Base-by-base conservation (phyloP, 192 early-diverging fungal species). In the Haplosporangium gracile region DNA sequence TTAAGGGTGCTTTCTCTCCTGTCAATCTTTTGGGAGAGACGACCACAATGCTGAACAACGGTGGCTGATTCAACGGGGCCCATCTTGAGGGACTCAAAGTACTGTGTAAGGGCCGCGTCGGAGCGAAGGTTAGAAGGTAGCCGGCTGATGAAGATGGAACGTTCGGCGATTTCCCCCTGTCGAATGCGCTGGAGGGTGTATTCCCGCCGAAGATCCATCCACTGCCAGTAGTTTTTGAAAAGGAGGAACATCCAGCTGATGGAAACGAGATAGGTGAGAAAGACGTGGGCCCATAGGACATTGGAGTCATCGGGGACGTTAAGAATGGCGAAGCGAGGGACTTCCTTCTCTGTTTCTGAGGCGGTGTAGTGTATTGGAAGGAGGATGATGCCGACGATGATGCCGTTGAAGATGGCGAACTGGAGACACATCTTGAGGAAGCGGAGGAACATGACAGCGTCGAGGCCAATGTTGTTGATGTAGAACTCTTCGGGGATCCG, bases 381-480 rank as follows among this genome's bases (percentile, higher is more conserved):
- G 1, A 93, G 78, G 34, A 92, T 87, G 18, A 88, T 78, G 13
- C 89, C 80, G 57, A 92, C 79, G 22, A 89, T 43, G 6, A 93
- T 13, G 6, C 81, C 79, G 43, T 89, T 85, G 36, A 93, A 81
- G 29, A 89, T 29, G 20, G 90, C 76, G 68, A 94, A 90, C 42
- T 91, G 88, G 43, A 92, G 79, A 73, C 87, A 88, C 93, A 94
- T 94, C 69, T 85, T 81, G 22, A 93, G 79, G 82, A 94, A 94
- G 29, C 91, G 91, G 11, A 94, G 87, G 79, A 92, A 89, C 92
- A 94, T 92, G 39, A 90, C 89, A 0, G 93, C 91, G 49, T 94
- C 93, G 9, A 94, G 78, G 1, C 93, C 93, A 18, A 92, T 91
- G 72, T 91, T 88, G 45, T 78, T 81, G 36, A 92, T 78, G 79